Evolutionary conservation across 2,329 filamentous ascomycete genomes (phyloP).

Genomic region (Gaeumannomyces tritici): DNA sequence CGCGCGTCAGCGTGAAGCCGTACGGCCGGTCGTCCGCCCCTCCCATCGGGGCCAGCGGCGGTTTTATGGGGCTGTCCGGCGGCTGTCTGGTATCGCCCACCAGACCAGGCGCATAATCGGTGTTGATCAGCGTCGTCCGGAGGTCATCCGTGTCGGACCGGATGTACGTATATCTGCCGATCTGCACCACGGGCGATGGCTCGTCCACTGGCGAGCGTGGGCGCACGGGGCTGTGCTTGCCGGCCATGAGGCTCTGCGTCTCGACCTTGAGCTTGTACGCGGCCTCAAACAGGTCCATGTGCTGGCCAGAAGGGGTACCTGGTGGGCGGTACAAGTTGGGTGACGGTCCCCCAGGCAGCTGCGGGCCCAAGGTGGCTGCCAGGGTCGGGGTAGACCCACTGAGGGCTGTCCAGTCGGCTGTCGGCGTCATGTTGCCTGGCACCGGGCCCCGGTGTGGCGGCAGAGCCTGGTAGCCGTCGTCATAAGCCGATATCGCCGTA

Average conservation of each 20-base stretch:
- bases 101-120: slow-evolving; percentile 2
- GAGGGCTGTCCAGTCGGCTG: slow-evolving; percentile 6
- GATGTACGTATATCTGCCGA: slow-evolving; percentile 15
- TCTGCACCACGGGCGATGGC: slow-evolving; percentile 12
- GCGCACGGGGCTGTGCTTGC: background rate
- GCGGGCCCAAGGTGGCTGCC: background rate
- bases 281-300: slow-evolving; percentile 14
- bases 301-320: slow-evolving; percentile 2
- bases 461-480: background rate
- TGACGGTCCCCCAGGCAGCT: background rate
- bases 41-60: background rate
- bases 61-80: background rate
- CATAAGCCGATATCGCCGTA: background rate
- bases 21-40: slow-evolving; percentile 6
- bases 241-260: background rate
- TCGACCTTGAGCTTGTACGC: slow-evolving; percentile 6
- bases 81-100: background rate
- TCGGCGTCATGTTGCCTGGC: slow-evolving; percentile 5
- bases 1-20: slow-evolving; percentile 15
- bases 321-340: slow-evolving; percentile 2
- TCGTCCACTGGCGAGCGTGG: slow-evolving; percentile 1
- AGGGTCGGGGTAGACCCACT: slow-evolving; percentile 6
- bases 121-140: slow-evolving; percentile 8
- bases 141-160: slow-evolving; percentile 13
- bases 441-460: background rate